Conservation (phyloP, 1,284 basidiomycete genomes). For the Mycosarcoma mackinlayi region DNA sequence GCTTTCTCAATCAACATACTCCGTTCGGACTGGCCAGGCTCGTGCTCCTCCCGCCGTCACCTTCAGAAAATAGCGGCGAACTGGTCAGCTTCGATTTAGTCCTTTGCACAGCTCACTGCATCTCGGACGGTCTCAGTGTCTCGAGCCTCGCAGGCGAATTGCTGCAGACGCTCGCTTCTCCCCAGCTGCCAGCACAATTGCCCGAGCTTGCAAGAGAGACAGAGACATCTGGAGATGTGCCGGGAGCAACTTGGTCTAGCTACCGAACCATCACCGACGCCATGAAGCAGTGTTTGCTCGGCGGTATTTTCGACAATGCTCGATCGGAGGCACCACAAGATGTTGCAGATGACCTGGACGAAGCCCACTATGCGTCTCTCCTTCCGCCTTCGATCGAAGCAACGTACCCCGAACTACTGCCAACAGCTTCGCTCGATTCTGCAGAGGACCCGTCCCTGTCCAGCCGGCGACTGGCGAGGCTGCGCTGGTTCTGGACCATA, state of each 20-base stretch:
- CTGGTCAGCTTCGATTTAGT: constrained; percentile 32
- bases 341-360: not conserved
- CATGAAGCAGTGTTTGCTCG: constrained; percentile 17
- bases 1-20: constrained; percentile 27
- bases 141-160: constrained; percentile 37
- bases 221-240: constrained; percentile 1
- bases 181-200: constrained; percentile 21
- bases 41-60: constrained; percentile 24
- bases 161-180: constrained; percentile 17
- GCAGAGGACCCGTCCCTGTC: not conserved
- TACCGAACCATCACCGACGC: constrained; percentile 11
- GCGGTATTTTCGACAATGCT: constrained; percentile 4
- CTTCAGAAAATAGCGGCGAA: not conserved
- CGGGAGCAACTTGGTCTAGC: constrained; percentile 4
- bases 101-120: constrained; percentile 39
- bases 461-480: constrained; percentile 11
- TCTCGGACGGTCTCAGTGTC: constrained; percentile 44
- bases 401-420: constrained; percentile 33
- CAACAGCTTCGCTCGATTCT: not conserved
- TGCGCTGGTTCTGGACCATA: constrained; percentile 49
- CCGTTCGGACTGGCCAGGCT: constrained; percentile 32
- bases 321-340: not conserved
- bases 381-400: constrained; percentile 41
- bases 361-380: constrained; percentile 14
- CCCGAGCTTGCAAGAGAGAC: constrained; percentile 3